Evolutionary conservation across 2,329 filamentous ascomycete species (phyloP).

Genomic region (Ceratocystis papillata): DNA sequence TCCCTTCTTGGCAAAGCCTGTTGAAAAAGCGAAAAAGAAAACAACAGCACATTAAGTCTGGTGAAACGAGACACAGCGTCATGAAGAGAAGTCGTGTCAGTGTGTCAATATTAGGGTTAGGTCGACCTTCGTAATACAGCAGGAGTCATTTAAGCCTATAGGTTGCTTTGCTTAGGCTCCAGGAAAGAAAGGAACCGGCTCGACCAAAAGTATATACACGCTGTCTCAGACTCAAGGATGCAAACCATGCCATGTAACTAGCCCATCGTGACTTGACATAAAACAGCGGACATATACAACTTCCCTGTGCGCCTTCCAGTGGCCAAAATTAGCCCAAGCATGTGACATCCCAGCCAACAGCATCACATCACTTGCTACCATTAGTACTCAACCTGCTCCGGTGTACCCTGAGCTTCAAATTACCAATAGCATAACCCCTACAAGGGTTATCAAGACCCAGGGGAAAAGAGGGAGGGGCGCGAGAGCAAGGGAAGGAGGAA

Average conservation of each 20-base stretch:
- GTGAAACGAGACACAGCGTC: background rate
- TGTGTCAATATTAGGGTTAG: background rate
- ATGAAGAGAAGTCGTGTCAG: too few relatives aligned
- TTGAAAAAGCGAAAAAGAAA: background rate
- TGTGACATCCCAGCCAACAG: background rate
- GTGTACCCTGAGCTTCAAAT: background rate
- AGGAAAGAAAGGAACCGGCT: background rate
- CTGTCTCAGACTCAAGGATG: background rate
- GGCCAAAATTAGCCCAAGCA: background rate
- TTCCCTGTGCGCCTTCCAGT: background rate
- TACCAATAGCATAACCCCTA: background rate
- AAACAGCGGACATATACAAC: background rate
- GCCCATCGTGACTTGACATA: background rate
- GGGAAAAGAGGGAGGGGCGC: background rate
- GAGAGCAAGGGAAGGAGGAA: background rate
- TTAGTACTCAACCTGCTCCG: background rate
- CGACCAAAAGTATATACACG: background rate
- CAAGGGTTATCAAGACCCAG: background rate
- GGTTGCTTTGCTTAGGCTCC: too few relatives aligned
- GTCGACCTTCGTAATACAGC: background rate
- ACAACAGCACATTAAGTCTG: background rate
- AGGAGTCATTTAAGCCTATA: too few relatives aligned
- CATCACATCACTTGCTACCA: background rate
- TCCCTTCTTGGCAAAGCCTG: background rate
- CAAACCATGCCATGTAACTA: background rate